Evolutionary conservation across 1,139 yeast genomes (phyloP).

Genomic region (Yamadazyma oceani): DNA sequence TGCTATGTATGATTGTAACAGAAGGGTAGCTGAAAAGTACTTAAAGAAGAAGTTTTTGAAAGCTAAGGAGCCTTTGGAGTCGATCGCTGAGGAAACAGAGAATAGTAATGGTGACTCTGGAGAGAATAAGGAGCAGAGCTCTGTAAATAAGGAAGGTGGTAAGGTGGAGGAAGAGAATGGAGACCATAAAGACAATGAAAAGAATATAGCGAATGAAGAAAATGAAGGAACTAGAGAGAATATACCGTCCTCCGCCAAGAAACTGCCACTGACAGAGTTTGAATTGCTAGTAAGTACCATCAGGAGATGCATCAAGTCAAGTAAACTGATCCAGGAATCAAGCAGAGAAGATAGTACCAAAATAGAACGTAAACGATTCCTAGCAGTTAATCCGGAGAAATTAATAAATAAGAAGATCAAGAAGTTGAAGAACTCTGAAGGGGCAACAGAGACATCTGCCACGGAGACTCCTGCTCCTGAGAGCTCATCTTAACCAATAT

Average conservation of each 20-base stretch:
- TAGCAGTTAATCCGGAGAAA: constrained; percentile 58
- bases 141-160: too few species aligned
- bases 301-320: constrained; percentile 47
- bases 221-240: constrained; percentile 4
- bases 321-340: constrained; percentile 44
- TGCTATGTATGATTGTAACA: constrained; percentile 68
- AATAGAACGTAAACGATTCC: constrained; percentile 64
- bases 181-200: constrained; percentile 2
- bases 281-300: constrained; percentile 47
- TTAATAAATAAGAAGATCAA: constrained; percentile 44
- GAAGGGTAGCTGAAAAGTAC: constrained; percentile 64
- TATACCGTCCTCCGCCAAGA: neutral
- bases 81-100: constrained; percentile 12
- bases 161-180: constrained; percentile 7
- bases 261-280: constrained; percentile 27
- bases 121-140: neutral
- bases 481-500: neutral
- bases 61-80: constrained; percentile 13
- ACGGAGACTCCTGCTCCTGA: neutral
- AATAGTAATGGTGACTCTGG: constrained; percentile 9
- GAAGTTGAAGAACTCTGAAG: constrained; percentile 17
- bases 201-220: constrained; percentile 7
- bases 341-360: constrained; percentile 60
- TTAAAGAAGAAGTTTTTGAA: constrained; percentile 49
- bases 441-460: neutral